Percentiles rank a stretch among this genome's conserved stretches.
phyloP scores from a whole-genome alignment of 805 yeast species.

The Cyberlindnera meyerae region DNA sequence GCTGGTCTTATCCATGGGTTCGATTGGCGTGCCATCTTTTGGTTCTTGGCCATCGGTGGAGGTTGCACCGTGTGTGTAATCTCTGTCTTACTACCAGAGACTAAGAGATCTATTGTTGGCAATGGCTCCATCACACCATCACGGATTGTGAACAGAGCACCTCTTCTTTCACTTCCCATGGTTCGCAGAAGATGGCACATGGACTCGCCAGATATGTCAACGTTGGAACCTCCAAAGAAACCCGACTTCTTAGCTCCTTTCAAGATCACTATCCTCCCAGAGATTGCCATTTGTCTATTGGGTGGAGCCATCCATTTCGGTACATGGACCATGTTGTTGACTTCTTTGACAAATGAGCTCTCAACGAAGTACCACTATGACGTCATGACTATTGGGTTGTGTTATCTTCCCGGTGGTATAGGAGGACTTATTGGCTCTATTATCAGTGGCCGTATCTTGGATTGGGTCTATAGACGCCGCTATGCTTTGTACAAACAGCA shows the following conservation, averaged over 20 bases:
- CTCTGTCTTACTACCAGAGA: conserved; percentile 59
- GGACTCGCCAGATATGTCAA: conserved; percentile 29
- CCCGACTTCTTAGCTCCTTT: conserved; percentile 36
- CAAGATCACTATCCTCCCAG: conserved; percentile 37
- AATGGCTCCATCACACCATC: conserved; percentile 62
- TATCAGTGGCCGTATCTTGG: conserved; percentile 50
- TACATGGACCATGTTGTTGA: conserved; percentile 63
- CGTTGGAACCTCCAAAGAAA: conserved; percentile 23
- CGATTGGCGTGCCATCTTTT: conserved; percentile 75
- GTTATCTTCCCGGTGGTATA: conserved; percentile 71
- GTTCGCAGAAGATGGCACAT: conserved; percentile 22
- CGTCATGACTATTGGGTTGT: conserved; percentile 58
- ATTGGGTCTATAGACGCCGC: conserved; percentile 35
- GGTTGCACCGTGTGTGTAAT: conserved; percentile 37
- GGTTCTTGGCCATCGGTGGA: conserved; percentile 67
- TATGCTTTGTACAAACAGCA: conserved; percentile 14
- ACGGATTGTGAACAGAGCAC: conserved; percentile 37
- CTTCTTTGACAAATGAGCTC: conserved; percentile 57
- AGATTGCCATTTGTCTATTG: conserved; percentile 44
- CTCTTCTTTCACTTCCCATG: conserved; percentile 29
- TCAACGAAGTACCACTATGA: conserved; percentile 44
- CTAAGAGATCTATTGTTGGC: conserved; percentile 66
- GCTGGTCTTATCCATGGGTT: conserved; percentile 38
- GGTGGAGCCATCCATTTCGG: conserved; percentile 64
- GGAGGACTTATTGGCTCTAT: conserved; percentile 62